Percentiles rank a stretch among this genome's conserved stretches.
These are phyloP conservation scores for Gynochthodes officinalis DNA, from an alignment of 257 asterid genomes.

Conservation along the genomic window DNA sequence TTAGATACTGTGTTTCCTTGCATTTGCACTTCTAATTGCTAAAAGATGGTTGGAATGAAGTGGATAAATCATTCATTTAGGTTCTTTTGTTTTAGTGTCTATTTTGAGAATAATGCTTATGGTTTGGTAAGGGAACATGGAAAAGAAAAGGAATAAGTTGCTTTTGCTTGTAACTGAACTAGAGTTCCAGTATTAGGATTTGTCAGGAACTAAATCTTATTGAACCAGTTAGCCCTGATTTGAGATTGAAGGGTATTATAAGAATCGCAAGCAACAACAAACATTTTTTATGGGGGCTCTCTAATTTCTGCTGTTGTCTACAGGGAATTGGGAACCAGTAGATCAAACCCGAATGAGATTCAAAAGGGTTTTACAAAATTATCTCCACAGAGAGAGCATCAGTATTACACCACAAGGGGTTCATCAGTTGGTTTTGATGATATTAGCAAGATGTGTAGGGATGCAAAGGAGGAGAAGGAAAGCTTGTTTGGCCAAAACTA, in stretches of 20 bases:
- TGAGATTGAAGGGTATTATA: background rate
- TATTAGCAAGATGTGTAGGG: too few species aligned
- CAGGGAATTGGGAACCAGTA: constrained; percentile 64
- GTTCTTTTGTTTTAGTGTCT: too few species aligned
- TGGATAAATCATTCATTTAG: too few species aligned
- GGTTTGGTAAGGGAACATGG: background rate
- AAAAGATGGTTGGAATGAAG: background rate
- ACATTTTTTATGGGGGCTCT: too few species aligned
- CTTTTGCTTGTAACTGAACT: background rate
- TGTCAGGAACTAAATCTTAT: background rate
- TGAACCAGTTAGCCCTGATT: too few species aligned
- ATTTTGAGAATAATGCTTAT: too few species aligned
- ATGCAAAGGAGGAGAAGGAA: too few species aligned
- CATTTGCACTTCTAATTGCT: background rate
- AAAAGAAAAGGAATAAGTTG: background rate
- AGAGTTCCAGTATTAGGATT: background rate
- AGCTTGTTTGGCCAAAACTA: too few species aligned
- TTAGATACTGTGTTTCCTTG: constrained; percentile 6
- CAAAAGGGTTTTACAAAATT: constrained; percentile 48
- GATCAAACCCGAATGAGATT: constrained; percentile 44
- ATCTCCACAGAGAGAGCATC: constrained; percentile 79
- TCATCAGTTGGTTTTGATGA: constrained; percentile 63
- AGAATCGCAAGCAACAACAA: background rate
- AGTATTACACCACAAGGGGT: constrained; percentile 72
- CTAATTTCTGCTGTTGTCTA: constrained; percentile 9